Evolutionary conservation across 169 alveolate genomes (phyloP).

Genomic region (Neospora caninum): DNA sequence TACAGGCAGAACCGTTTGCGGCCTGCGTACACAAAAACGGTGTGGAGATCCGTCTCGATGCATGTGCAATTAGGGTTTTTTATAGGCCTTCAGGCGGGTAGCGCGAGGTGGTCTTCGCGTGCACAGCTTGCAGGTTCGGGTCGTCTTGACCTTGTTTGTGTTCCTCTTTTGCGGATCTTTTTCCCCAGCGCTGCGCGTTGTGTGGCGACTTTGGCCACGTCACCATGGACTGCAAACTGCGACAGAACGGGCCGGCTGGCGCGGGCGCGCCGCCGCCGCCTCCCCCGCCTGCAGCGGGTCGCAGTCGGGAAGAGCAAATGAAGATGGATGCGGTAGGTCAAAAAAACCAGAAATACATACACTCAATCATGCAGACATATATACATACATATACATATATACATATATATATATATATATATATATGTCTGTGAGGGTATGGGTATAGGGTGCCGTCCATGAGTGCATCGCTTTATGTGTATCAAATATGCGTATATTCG

Average conservation of each 20-base stretch:
- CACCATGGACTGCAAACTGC: conserved; percentile 90
- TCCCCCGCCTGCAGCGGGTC: not conserved
- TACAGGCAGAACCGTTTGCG: too few relatives aligned
- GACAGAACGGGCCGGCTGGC: not conserved
- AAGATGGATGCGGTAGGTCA: conserved; percentile 49
- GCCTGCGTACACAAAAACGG: too few relatives aligned
- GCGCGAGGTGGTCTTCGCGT: too few relatives aligned
- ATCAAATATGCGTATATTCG: too few relatives aligned
- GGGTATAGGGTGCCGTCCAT: not conserved
- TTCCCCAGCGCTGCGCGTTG: conserved; percentile 79
- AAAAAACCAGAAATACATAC: not conserved
- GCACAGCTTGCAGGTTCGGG: too few relatives aligned
- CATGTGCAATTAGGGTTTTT: too few relatives aligned
- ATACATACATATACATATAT: not conserved
- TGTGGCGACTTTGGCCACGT: conserved; percentile 93
- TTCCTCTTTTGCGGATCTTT: too few relatives aligned
- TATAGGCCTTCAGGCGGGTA: too few relatives aligned
- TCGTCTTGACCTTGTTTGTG: too few relatives aligned
- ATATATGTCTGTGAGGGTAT: not conserved
- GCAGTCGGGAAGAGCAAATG: conserved; percentile 34
- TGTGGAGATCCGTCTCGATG: too few relatives aligned
- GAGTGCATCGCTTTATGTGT: too few relatives aligned
- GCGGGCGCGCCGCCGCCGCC: conserved; percentile 59
- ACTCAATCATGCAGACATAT: not conserved
- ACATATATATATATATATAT: not conserved